Percentiles rank a stretch among this genome's conserved stretches.
Evolutionary conservation across 2,329 filamentous ascomycete species (phyloP).

Genomic region (Aotearoamyces nothofagi): DNA sequence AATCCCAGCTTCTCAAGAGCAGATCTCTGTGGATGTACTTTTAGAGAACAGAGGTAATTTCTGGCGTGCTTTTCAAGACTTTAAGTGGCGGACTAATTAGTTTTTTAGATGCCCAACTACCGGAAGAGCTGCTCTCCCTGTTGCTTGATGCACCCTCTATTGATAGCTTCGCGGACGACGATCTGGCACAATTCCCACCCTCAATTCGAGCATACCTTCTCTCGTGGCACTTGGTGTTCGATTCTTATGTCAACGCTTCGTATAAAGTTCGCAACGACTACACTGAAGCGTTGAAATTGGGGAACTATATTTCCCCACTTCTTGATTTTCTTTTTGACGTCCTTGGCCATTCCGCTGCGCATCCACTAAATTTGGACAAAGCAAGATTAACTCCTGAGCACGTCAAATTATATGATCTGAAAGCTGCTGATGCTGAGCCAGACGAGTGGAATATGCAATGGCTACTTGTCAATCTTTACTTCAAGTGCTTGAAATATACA

Average conservation of each 20-base stretch:
- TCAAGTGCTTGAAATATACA: slow-evolving; percentile 59
- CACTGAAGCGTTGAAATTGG: slow-evolving; percentile 60
- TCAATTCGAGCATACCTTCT: slow-evolving; percentile 67
- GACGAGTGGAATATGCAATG: slow-evolving; percentile 66
- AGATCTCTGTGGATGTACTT: slow-evolving; percentile 64
- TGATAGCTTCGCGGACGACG: slow-evolving; percentile 48
- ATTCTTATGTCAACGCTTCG: slow-evolving; percentile 65
- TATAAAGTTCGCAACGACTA: slow-evolving; percentile 76
- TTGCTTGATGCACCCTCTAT: slow-evolving; percentile 64
- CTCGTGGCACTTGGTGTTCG: slow-evolving; percentile 82
- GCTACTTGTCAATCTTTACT: slow-evolving; percentile 77
- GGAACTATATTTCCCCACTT: slow-evolving; percentile 51
- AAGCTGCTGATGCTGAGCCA: slow-evolving; percentile 38
- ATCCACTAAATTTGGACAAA: slow-evolving; percentile 59
- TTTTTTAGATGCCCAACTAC: slow-evolving; percentile 45
- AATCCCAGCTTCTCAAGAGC: slow-evolving; percentile 65
- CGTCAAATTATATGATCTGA: slow-evolving; percentile 36
- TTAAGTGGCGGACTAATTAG: not conserved
- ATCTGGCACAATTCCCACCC: slow-evolving; percentile 53
- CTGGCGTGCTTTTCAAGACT: not conserved
- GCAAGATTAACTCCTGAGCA: slow-evolving; percentile 42
- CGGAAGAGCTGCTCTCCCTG: slow-evolving; percentile 73
- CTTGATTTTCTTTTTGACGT: slow-evolving; percentile 74
- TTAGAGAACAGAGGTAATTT: slow-evolving; percentile 46
- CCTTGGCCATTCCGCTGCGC: slow-evolving; percentile 61